phyloP scores from a whole-genome alignment of 345 rosid species.

The Citrus medica region DNA sequence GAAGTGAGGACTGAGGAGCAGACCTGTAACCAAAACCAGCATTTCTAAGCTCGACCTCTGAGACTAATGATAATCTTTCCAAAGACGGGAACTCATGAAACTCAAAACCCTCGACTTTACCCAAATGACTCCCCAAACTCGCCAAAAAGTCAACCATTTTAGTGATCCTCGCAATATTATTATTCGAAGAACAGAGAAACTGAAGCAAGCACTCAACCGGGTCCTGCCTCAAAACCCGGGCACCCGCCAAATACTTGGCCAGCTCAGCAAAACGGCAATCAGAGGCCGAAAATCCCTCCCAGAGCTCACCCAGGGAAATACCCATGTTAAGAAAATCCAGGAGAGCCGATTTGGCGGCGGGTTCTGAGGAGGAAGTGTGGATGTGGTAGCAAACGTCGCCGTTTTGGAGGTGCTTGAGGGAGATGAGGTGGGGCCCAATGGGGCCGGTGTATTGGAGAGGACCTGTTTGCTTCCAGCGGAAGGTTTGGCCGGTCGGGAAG shows the following conservation, averaged over 20 bases:
- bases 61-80: conserved; percentile 54
- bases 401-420: conserved; percentile 59
- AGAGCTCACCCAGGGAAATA: conserved; percentile 50
- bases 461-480: conserved; percentile 89
- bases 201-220: conserved; percentile 89
- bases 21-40: conserved; percentile 96
- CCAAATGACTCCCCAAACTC: conserved; percentile 60
- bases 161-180: conserved; percentile 79
- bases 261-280: conserved; percentile 71
- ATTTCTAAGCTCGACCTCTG: conserved; percentile 65
- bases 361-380: conserved; percentile 41
- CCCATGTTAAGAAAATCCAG: conserved; percentile 71
- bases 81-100: conserved; percentile 84
- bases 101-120: conserved; percentile 58
- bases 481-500: conserved; percentile 95
- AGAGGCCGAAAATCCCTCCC: conserved; percentile 58
- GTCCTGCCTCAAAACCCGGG: conserved; percentile 89
- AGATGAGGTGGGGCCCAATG: conserved; percentile 67
- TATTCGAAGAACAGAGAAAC: conserved; percentile 90
- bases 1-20: neutral
- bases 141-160: conserved; percentile 88
- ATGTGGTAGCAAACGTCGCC: conserved; percentile 52
- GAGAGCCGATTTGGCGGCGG: conserved; percentile 55
- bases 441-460: conserved; percentile 67
- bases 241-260: conserved; percentile 59